These are phyloP conservation scores for Solanum rostratum DNA, from an alignment of 257 asterid species.

Conservation along the genomic window DNA sequence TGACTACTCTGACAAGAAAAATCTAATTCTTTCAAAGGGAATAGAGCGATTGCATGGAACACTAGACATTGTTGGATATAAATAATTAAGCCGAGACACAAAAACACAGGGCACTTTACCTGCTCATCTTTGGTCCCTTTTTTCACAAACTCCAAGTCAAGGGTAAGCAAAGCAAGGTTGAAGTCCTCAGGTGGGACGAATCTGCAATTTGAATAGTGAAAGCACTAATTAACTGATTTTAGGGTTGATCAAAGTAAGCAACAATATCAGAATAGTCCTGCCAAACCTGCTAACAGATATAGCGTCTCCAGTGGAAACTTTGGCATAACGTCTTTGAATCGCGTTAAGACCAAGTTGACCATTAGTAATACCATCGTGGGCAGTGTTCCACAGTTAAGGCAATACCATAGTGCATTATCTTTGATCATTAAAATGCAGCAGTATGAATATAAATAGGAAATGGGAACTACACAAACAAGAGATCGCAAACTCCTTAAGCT, in stretches of 20 bases:
- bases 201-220: slow-evolving; percentile 21
- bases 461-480: neutral
- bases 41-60: neutral
- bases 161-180: slow-evolving; percentile 67
- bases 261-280: neutral
- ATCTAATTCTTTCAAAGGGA: neutral
- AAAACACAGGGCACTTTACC: slow-evolving; percentile 24
- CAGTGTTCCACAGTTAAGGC: slow-evolving; percentile 67
- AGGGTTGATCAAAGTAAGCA: neutral
- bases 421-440: neutral
- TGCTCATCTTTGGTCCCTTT: slow-evolving; percentile 82
- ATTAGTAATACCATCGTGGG: slow-evolving; percentile 39
- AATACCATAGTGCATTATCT: neutral
- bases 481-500: neutral
- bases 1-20: neutral
- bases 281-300: slow-evolving; percentile 62
- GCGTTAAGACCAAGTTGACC: slow-evolving; percentile 80
- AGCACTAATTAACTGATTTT: neutral
- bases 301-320: slow-evolving; percentile 73
- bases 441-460: neutral
- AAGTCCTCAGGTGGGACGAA: slow-evolving; percentile 78
- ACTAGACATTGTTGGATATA: neutral
- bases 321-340: slow-evolving; percentile 84
- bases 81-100: neutral
- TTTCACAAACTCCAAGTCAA: slow-evolving; percentile 97